Evolutionary conservation across 305 asterid species (phyloP), one percentile per base, ranked within the genome.

Genomic region (Fraxinus latifolia): DNA sequence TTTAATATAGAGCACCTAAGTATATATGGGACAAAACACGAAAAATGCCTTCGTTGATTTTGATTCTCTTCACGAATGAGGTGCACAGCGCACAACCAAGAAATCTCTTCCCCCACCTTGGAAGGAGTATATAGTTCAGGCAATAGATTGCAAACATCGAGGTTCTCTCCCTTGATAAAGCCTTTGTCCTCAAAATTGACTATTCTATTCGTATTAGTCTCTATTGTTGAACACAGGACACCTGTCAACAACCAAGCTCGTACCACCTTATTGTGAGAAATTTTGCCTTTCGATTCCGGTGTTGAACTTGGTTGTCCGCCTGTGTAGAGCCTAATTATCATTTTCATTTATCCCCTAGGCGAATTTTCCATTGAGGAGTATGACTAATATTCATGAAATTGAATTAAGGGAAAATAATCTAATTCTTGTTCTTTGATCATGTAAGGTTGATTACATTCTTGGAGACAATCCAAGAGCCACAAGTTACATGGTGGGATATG

Each of bases 401-500:
- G 76, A 71, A 31, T 71, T 14, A 33, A 71, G 76, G 47, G 33
- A 23, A 68, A 71, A 71, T 2, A 36, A 47, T 37, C 19, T 17
- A 29, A 17, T 77, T 58, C 25, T 32, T 44, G 27, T 7, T 42
- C 47, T 37, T 78, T 55, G 50, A 37, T 76, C 71, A 77, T 25
- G 0, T 7, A 96, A 96, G 99, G 98, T 94, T 81, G 99, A 96
- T 72, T 96, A 96, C 91, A 93, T 96, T 78, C 95, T 96, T 17
- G 99, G 99, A 47, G 98, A 96, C 85, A 96, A 96, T 82, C 99
- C 99, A 39, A 91, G 99, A 75, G 99, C 97, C 33, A 96, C 99
- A 50, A 96, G 99, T 85, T 96, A 96, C 92, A 93, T 96, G 98
- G 99, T 94, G 39, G 99, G 99, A 42, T 96, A 96, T 72, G 99